Conservation (phyloP, 176 grass and related monocot genomes). For the Carex scoparia region DNA sequence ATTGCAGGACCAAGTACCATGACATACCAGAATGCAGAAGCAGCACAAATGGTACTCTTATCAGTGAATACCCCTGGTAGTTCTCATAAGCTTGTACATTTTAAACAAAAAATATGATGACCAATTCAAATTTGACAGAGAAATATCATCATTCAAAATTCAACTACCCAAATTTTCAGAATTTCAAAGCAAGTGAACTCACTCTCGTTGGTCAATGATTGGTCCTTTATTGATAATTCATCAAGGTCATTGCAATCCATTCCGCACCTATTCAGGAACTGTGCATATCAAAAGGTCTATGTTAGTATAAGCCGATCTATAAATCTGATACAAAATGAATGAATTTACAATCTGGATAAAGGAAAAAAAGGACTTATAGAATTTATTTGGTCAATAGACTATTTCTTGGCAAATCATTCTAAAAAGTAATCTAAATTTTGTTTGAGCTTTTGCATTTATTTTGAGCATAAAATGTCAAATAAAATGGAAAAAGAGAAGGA, state of each 20-base stretch:
- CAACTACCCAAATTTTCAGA: neutral
- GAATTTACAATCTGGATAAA: neutral
- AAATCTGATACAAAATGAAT: neutral
- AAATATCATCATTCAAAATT: neutral
- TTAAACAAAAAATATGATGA: neutral
- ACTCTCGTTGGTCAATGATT: constrained; percentile 92
- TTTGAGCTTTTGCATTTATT: neutral
- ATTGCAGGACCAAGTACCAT: neutral
- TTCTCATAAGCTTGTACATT: neutral
- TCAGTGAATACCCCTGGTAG: neutral
- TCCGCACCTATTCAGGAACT: constrained; percentile 76
- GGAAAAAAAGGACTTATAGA: neutral
- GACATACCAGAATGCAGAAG: neutral
- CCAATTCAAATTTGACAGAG: neutral
- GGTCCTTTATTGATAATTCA: constrained; percentile 87
- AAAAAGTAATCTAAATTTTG: neutral
- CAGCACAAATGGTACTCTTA: neutral
- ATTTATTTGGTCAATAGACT: neutral
- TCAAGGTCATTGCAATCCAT: constrained; percentile 91
- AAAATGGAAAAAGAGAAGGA: neutral
- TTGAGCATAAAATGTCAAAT: neutral
- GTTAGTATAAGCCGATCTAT: neutral
- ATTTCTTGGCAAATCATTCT: neutral
- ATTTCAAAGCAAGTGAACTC: constrained; percentile 41
- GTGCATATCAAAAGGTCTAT: constrained; percentile 13